Conservation (phyloP, 306 rosid species). For the Fagus sylvatica region DNA sequence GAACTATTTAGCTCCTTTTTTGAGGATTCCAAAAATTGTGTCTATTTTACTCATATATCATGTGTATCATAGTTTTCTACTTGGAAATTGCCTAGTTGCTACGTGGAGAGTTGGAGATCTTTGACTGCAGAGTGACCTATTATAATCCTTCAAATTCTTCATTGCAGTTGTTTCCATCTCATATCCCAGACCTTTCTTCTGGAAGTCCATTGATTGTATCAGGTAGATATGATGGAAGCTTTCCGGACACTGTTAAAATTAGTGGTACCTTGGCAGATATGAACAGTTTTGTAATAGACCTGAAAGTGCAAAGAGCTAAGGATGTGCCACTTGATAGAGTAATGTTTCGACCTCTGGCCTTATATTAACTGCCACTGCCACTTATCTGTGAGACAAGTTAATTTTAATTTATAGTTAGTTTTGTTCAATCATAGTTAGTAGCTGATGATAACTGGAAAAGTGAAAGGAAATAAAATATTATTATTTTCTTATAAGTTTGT, state of each 20-base stretch:
- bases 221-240: constrained; percentile 78
- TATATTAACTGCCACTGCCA: background rate
- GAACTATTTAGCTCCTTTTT: background rate
- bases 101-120: background rate
- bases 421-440: background rate
- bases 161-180: constrained; percentile 72
- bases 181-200: constrained; percentile 73
- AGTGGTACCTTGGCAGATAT: constrained; percentile 72
- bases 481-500: background rate
- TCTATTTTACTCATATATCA: constrained; percentile 14
- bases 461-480: background rate
- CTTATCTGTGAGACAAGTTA: constrained; percentile 13
- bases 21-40: constrained; percentile 2
- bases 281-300: constrained; percentile 56
- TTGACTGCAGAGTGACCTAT: constrained; percentile 9
- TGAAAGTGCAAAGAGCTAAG: constrained; percentile 68
- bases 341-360: constrained; percentile 33
- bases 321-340: constrained; percentile 77
- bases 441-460: background rate
- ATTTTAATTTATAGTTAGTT: background rate
- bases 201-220: constrained; percentile 76
- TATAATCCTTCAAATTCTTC: constrained; percentile 9
- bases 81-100: background rate
- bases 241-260: constrained; percentile 63
- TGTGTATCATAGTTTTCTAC: constrained; percentile 2